Conservation (phyloP, 164 flowering plant genomes). For the Vitis labrusca region DNA sequence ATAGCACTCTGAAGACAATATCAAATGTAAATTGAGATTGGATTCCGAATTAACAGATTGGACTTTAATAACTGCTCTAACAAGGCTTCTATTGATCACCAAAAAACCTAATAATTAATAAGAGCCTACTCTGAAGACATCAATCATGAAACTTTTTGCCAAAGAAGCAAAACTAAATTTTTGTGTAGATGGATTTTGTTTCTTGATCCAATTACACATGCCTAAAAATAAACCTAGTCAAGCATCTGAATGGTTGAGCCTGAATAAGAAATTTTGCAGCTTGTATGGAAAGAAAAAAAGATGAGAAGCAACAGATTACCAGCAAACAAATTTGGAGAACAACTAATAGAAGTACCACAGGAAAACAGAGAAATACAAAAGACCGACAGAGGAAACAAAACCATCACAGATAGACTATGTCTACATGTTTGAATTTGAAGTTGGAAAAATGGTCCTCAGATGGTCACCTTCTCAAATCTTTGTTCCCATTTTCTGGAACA, state of each 20-base stretch:
- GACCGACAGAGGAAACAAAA: not conserved
- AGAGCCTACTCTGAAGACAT: not conserved
- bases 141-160: not conserved
- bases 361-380: not conserved
- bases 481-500: conserved; percentile 24
- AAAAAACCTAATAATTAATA: not conserved
- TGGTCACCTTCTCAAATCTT: conserved; percentile 42
- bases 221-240: not conserved
- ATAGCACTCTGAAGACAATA: too few species aligned
- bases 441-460: not conserved
- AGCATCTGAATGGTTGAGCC: not conserved
- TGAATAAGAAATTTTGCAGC: not conserved
- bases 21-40: too few species aligned
- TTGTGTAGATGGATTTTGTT: not conserved
- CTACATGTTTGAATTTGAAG: not conserved
- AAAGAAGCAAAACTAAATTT: not conserved
- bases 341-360: not conserved
- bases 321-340: not conserved
- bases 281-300: not conserved
- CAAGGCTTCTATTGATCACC: not conserved
- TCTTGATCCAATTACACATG: too few species aligned
- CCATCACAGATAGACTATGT: not conserved
- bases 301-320: not conserved
- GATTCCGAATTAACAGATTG: too few species aligned
- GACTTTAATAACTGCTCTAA: not conserved